Percentiles rank a stretch among this genome's conserved stretches.
These are phyloP conservation scores for Leonotis leonurus DNA, from an alignment of 257 asterid species.

Conservation along the genomic window DNA sequence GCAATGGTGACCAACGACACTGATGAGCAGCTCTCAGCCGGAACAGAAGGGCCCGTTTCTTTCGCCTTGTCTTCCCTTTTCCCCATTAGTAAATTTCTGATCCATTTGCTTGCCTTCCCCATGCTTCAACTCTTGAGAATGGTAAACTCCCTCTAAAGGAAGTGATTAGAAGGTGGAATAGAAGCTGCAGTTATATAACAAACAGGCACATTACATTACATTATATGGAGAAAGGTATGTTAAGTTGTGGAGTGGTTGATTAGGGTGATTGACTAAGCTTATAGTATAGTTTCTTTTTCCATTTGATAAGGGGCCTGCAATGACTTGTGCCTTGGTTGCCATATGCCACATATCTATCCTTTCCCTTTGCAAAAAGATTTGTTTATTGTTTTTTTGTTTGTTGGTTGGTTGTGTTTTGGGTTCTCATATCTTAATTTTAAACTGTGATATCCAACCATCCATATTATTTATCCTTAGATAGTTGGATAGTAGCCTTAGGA, in stretches of 20 bases:
- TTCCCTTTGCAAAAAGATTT: neutral
- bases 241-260: neutral
- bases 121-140: constrained; percentile 19
- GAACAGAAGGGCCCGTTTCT: constrained; percentile 22
- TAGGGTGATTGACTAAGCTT: constrained; percentile 15
- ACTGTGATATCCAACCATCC: constrained; percentile 2
- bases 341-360: constrained; percentile 42
- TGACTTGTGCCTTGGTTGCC: constrained; percentile 35
- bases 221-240: neutral
- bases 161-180: neutral
- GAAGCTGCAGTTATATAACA: neutral
- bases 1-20: constrained; percentile 6
- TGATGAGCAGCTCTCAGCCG: constrained; percentile 7
- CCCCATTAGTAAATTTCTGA: constrained; percentile 56
- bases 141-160: neutral
- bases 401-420: neutral
- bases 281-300: neutral
- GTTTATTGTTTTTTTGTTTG: constrained; percentile 1
- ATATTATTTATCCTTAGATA: neutral
- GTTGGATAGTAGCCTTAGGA: constrained; percentile 2
- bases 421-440: constrained; percentile 1
- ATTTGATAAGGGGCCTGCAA: constrained; percentile 39
- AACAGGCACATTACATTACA: neutral
- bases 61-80: constrained; percentile 42
- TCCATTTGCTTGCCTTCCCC: constrained; percentile 77